phyloP scores from a whole-genome alignment of 2,329 filamentous ascomycete species.

The Alternaria postmessia region DNA sequence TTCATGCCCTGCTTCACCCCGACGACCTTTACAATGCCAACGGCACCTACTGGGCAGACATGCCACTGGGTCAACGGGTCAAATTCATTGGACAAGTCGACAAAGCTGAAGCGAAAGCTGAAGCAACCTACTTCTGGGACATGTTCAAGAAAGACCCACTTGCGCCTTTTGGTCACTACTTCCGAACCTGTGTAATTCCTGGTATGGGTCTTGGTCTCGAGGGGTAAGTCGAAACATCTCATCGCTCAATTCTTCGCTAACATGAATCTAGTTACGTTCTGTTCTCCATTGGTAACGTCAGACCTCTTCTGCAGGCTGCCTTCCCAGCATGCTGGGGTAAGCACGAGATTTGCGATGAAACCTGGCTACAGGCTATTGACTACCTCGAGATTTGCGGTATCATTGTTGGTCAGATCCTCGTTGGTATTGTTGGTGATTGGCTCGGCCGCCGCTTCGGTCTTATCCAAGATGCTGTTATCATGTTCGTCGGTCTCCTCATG shows the following conservation, averaged over 20 bases:
- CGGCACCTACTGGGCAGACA: conserved; percentile 92
- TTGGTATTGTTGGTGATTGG: conserved; percentile 82
- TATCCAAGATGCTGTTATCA: conserved; percentile 93
- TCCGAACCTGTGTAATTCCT: conserved; percentile 88
- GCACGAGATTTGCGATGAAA: conserved; percentile 71
- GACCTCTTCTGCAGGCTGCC: conserved; percentile 77
- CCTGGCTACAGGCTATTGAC: conserved; percentile 84
- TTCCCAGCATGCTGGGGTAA: conserved; percentile 82
- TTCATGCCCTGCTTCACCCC: conserved; percentile 82
- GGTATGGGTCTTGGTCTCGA: conserved; percentile 92
- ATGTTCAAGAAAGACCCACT: conserved; percentile 91
- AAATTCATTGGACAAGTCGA: conserved; percentile 81
- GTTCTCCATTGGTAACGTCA: conserved; percentile 94
- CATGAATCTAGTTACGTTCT: conserved; percentile 74
- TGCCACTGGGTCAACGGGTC: conserved; percentile 73
- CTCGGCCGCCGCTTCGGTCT: conserved; percentile 93
- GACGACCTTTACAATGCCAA: conserved; percentile 86
- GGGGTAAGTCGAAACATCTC: conserved; percentile 55
- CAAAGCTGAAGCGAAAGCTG: conserved; percentile 71
- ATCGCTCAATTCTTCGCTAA: conserved; percentile 9
- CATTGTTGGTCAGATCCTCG: conserved; percentile 86
- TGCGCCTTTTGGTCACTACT: conserved; percentile 84
- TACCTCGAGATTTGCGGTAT: conserved; percentile 96
- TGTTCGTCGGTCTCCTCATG: conserved; percentile 93
- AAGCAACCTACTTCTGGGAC: conserved; percentile 71